Conservation (phyloP, 2,329 filamentous ascomycete species). For the Fusarium burgessii region DNA sequence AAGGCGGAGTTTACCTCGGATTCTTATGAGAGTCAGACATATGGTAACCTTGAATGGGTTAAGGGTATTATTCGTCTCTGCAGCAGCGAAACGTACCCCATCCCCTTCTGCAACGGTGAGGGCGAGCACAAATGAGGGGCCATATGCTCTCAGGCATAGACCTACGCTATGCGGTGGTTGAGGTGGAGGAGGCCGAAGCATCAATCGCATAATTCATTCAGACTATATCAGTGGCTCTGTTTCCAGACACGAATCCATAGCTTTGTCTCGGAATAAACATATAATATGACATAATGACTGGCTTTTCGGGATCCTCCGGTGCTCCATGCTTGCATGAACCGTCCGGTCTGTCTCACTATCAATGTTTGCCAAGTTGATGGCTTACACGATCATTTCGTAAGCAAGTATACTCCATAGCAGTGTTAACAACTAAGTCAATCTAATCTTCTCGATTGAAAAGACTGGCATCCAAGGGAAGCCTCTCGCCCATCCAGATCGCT, state of each 20-base stretch:
- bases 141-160: not conserved
- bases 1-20: slow-evolving; percentile 31
- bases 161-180: fast-evolving
- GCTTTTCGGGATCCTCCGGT: no score
- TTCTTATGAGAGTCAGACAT: slow-evolving; percentile 32
- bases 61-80: slow-evolving; percentile 43
- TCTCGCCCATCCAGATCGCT: slow-evolving; percentile 81
- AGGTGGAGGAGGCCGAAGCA: fast-evolving
- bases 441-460: slow-evolving; percentile 24
- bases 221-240: no score
- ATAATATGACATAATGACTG: not conserved
- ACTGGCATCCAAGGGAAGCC: slow-evolving; percentile 66
- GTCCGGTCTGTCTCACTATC: no score
- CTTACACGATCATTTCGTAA: not conserved
- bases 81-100: slow-evolving; percentile 36
- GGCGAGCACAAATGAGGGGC: slow-evolving; percentile 27
- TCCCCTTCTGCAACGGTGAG: slow-evolving; percentile 40
- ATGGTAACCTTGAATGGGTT: slow-evolving; percentile 39
- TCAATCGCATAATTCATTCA: no score
- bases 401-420: no score
- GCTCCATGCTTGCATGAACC: no score
- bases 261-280: fast-evolving
- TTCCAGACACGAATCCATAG: no score
- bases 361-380: no score
- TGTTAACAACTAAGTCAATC: not conserved